Evolutionary conservation across 1,284 basidiomycete species (phyloP), one percentile per base, ranked within the genome.

Genomic region (Flammula alnicola): DNA sequence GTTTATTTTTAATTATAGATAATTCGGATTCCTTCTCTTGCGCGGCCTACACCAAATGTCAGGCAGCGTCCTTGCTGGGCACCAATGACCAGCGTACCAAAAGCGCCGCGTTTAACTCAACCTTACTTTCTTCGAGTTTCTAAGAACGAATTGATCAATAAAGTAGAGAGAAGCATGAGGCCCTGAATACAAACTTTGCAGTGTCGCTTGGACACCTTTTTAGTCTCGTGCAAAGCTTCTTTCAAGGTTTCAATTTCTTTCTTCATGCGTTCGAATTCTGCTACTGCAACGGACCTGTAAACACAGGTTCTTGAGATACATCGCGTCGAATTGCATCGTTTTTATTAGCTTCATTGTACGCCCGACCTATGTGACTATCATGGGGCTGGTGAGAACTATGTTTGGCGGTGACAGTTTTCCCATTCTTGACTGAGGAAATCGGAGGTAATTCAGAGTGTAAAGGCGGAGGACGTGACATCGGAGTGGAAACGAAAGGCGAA

Each of bases 161-260:
- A 52, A 19, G 42, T 36, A 29, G 33, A 44, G 22, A 47, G 29
- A n/a, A 41, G 12, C 20, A 17, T 27, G 9, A 26, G 41, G 14
- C 31, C 17, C 16, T 49, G 22, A 38, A 22, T 11, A 60, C 60
- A 47, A 25, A 84, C 85, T 74, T 86, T 86, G 44, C 60, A 70
- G 54, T 86, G 81, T 52, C 80, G 83, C 61, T 76, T 78, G 1
- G 76, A 66, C 0, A 63, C 66, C 61, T 81, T 86, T 67, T 78
- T 83, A 40, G 67, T 66, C 11, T 79, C 74, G 16, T 73, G 66
- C 12, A 75, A 57, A 42, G 75, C 62, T 72, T 80, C 68, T 47
- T 65, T 75, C 32, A 79, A 59, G 2, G 47, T 27, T 16, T 72
- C 67, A 27, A 77, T 59, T 56, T 85, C 86, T 63, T 74, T 80